These are phyloP conservation scores for Diplocarpon rosae DNA, from an alignment of 2,329 filamentous ascomycete genomes.

Conservation along the genomic window DNA sequence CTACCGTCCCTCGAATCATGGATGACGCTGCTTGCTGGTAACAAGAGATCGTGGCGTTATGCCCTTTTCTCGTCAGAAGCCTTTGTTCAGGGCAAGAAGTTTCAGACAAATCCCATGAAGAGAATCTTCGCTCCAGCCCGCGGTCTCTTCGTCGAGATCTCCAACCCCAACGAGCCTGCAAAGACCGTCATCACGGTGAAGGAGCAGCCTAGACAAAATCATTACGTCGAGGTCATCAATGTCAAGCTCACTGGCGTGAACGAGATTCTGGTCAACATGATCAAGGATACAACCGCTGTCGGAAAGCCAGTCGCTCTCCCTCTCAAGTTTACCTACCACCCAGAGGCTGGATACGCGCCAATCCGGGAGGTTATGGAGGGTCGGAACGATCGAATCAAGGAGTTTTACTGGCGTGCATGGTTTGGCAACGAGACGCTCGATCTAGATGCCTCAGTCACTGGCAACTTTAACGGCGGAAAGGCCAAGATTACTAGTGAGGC, in stretches of 20 bases:
- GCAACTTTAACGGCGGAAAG: constrained; percentile 81
- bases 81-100: constrained; percentile 89
- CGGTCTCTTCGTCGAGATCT: constrained; percentile 83
- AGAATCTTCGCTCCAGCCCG: constrained; percentile 79
- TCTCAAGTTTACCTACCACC: constrained; percentile 85
- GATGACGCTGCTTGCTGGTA: constrained; percentile 79
- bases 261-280: constrained; percentile 79
- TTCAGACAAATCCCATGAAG: constrained; percentile 92
- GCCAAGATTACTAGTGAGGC: constrained; percentile 80
- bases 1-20: constrained; percentile 75
- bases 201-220: constrained; percentile 77
- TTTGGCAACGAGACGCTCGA: constrained; percentile 80
- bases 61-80: constrained; percentile 90
- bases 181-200: constrained; percentile 80
- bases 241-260: constrained; percentile 64
- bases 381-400: constrained; percentile 96
- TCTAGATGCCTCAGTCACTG: constrained; percentile 74
- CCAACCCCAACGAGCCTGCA: constrained; percentile 66
- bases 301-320: constrained; percentile 73
- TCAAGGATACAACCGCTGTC: constrained; percentile 83
- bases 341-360: constrained; percentile 92
- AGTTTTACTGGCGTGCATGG: constrained; percentile 98
- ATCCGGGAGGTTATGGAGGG: constrained; percentile 93
- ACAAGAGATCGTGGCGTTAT: constrained; percentile 82
- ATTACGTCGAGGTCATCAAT: constrained; percentile 81